phyloP scores from a whole-genome alignment of 495 filamentous ascomycete genomes.

The Trichoderma virens region DNA sequence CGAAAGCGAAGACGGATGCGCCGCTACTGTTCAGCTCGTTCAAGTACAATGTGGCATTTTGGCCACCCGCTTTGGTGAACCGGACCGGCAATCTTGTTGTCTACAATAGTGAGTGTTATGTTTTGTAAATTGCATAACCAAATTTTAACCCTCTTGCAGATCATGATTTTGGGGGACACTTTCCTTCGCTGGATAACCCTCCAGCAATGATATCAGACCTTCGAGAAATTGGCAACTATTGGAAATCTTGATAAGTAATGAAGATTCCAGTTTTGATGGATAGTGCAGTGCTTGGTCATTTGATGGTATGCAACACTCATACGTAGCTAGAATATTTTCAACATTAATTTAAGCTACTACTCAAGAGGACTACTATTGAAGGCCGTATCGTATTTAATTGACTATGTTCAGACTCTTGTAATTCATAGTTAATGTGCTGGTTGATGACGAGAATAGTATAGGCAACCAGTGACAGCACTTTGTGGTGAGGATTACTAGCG shows the following conservation, averaged over 20 bases:
- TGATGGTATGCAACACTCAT: too few relatives aligned
- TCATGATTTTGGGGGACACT: slow-evolving; percentile 22
- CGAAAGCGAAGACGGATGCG: slow-evolving; percentile 13
- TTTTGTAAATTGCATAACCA: neutral
- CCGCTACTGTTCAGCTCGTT: slow-evolving; percentile 17
- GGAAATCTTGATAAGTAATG: neutral
- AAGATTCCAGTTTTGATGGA: too few relatives aligned
- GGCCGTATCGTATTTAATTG: too few relatives aligned
- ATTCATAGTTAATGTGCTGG: too few relatives aligned
- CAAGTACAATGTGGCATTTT: slow-evolving; percentile 18
- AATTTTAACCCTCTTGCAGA: slow-evolving; percentile 12
- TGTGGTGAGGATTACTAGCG: too few relatives aligned
- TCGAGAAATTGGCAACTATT: slow-evolving; percentile 10
- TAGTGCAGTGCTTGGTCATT: too few relatives aligned
- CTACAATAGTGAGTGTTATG: slow-evolving; percentile 18
- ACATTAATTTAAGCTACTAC: too few relatives aligned
- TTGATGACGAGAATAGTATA: too few relatives aligned
- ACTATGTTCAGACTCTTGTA: too few relatives aligned
- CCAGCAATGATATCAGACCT: slow-evolving; percentile 14
- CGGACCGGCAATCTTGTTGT: slow-evolving; percentile 21
- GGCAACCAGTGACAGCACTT: too few relatives aligned
- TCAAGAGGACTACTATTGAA: too few relatives aligned
- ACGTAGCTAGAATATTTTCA: too few relatives aligned
- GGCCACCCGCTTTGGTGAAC: slow-evolving; percentile 16
- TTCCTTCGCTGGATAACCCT: slow-evolving; percentile 21